Percentiles rank a stretch among this genome's conserved stretches.
Conservation (phyloP, 176 grass and related monocot genomes). For the Avena sativa region DNA sequence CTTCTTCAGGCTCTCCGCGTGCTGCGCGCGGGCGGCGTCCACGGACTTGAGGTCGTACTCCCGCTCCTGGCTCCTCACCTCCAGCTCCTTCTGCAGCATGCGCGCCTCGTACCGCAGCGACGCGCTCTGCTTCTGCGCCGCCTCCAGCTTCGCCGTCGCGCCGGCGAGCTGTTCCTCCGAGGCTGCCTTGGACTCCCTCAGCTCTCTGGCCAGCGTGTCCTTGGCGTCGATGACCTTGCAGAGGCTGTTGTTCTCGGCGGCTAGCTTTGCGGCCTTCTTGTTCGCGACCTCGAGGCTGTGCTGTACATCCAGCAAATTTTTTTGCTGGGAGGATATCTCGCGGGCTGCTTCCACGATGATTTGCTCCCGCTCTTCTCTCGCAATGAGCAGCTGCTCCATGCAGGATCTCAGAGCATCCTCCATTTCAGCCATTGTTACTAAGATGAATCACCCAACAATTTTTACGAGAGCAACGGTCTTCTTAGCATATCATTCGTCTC, state of each 20-base stretch:
- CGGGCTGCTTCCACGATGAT: constrained; percentile 60
- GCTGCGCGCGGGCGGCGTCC: constrained; percentile 68
- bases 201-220: constrained; percentile 62
- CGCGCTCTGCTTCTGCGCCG: constrained; percentile 60
- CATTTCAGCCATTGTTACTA: constrained; percentile 47
- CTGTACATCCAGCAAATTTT: constrained; percentile 53
- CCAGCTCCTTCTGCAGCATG: constrained; percentile 85
- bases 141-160: constrained; percentile 58
- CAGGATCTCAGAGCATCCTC: constrained; percentile 59
- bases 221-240: constrained; percentile 51
- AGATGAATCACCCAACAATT: constrained; percentile 1
- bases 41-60: constrained; percentile 71
- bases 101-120: constrained; percentile 79
- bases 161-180: constrained; percentile 48
- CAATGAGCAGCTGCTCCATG: constrained; percentile 60
- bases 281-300: constrained; percentile 50
- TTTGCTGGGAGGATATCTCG: constrained; percentile 64
- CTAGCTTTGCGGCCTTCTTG: constrained; percentile 58
- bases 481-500: not conserved
- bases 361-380: constrained; percentile 73
- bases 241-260: constrained; percentile 62
- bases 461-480: constrained; percentile 28
- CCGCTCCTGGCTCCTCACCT: constrained; percentile 72
- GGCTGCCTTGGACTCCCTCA: constrained; percentile 46
- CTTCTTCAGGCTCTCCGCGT: constrained; percentile 63